Conservation (phyloP, 768 basidiomycete species). For the Termitomyces sp. region DNA sequence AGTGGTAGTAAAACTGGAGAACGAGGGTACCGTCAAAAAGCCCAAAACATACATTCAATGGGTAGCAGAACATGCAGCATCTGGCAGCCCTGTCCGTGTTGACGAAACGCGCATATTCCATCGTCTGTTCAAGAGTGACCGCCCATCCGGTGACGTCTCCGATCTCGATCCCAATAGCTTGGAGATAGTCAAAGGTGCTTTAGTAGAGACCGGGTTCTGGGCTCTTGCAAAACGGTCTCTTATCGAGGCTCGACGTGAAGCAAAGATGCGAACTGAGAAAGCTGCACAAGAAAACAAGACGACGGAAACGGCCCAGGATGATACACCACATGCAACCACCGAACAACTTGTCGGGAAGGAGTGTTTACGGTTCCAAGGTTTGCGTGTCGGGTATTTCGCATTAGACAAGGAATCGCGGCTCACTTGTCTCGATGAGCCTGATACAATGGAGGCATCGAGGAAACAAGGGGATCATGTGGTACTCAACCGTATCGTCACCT, state of each 20-base stretch:
- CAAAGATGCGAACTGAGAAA: conserved; percentile 54
- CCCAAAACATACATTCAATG: conserved; percentile 96
- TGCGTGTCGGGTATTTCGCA: conserved; percentile 92
- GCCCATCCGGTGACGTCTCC: conserved; percentile 78
- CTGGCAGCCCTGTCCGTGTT: conserved; percentile 76
- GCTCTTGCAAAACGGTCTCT: conserved; percentile 65
- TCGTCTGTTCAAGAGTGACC: conserved; percentile 90
- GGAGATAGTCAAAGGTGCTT: conserved; percentile 71
- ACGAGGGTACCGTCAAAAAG: conserved; percentile 60
- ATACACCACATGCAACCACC: conserved; percentile 67
- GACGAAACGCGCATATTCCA: conserved; percentile 92
- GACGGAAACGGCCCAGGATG: conserved; percentile 28
- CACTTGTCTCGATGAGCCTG: conserved; percentile 53
- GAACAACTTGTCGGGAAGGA: conserved; percentile 87
- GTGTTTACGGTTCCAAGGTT: conserved; percentile 92
- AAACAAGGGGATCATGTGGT: conserved; percentile 76
- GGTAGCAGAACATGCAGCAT: conserved; percentile 80
- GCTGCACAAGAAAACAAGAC: conserved; percentile 43
- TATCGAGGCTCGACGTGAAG: conserved; percentile 58
- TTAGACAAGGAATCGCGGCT: conserved; percentile 83
- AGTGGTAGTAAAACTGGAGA: conserved; percentile 74
- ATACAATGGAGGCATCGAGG: conserved; percentile 31
- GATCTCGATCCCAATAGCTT: conserved; percentile 83
- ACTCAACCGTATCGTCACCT: conserved; percentile 85
- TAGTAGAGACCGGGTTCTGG: conserved; percentile 91